A percentile compares a stretch with the other conserved stretches of the same genome.
Evolutionary conservation across 768 basidiomycete genomes (phyloP).

Genomic region (Collybia nuda): DNA sequence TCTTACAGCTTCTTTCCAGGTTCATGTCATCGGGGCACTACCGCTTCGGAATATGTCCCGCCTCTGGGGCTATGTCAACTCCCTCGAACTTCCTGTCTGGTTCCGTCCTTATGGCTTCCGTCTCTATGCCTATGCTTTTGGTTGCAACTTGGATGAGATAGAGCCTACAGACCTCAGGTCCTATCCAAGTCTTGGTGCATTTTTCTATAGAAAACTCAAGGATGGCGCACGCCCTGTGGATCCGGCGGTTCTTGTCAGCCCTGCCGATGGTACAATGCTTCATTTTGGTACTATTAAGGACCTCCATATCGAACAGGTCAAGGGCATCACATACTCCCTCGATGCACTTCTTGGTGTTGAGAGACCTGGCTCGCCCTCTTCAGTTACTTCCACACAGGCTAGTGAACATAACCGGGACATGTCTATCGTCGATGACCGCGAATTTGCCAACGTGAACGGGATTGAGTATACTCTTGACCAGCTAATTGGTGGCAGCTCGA

Average conservation of each 20-base stretch:
- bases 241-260: conserved; percentile 77
- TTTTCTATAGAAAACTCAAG: conserved; percentile 91
- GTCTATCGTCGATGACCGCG: conserved; percentile 74
- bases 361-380: conserved; percentile 42
- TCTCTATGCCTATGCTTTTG: conserved; percentile 85
- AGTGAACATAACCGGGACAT: conserved; percentile 45
- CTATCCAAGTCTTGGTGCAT: conserved; percentile 89
- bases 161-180: conserved; percentile 73
- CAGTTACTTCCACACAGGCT: conserved; percentile 39
- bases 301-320: conserved; percentile 90
- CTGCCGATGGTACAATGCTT: conserved; percentile 90
- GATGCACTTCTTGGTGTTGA: conserved; percentile 88
- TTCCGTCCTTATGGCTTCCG: conserved; percentile 88
- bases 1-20: conserved; percentile 41
- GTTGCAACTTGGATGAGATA: conserved; percentile 91
- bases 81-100: conserved; percentile 92
- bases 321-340: conserved; percentile 95
- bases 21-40: conserved; percentile 94
- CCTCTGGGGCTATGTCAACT: conserved; percentile 95
- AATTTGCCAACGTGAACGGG: conserved; percentile 96
- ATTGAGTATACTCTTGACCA: conserved; percentile 94
- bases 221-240: conserved; percentile 81
- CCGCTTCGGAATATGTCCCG: conserved; percentile 95
- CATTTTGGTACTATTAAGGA: conserved; percentile 87
- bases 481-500: conserved; percentile 65